Evolutionary conservation across 2,329 filamentous ascomycete genomes (phyloP).

Genomic region (Fusarium pseudograminearum): DNA sequence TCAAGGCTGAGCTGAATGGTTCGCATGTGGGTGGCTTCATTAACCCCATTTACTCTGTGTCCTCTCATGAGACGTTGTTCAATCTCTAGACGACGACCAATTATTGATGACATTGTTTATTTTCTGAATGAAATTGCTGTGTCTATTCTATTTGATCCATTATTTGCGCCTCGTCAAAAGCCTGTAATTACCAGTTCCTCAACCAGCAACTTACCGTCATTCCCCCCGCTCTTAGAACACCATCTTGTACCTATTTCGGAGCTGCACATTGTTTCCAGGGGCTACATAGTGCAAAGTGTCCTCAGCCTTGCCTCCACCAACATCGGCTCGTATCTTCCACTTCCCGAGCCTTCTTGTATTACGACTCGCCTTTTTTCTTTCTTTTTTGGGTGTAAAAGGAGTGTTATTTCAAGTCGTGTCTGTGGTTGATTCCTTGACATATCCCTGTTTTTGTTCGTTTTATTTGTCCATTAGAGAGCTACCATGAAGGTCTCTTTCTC

Average conservation of each 20-base stretch:
- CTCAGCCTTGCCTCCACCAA: constrained; percentile 46
- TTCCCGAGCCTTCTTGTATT: constrained; percentile 5
- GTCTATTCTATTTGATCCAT: not conserved
- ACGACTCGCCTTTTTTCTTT: constrained; percentile 12
- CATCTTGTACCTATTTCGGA: constrained; percentile 9
- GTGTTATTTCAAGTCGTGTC: constrained; percentile 14
- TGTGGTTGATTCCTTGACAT: constrained; percentile 17
- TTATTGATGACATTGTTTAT: not conserved
- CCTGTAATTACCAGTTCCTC: not conserved
- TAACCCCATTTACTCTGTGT: constrained; percentile 5
- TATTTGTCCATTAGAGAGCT: constrained; percentile 23
- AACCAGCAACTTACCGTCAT: not conserved
- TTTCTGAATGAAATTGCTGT: not conserved
- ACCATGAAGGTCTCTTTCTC: constrained; percentile 60
- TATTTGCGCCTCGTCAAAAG: not conserved
- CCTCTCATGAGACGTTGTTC: constrained; percentile 24
- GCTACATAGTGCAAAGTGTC: constrained; percentile 47
- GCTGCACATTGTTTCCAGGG: constrained; percentile 34
- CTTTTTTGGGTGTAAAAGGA: constrained; percentile 14
- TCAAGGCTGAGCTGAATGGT: constrained; percentile 33
- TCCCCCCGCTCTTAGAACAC: constrained; percentile 17
- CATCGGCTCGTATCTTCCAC: constrained; percentile 29
- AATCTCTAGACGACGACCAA: not conserved
- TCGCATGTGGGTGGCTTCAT: constrained; percentile 38
- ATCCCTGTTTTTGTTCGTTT: constrained; percentile 23